These are phyloP conservation scores for Sisymbrium irio DNA, from an alignment of 345 rosid species.

Conservation along the genomic window DNA sequence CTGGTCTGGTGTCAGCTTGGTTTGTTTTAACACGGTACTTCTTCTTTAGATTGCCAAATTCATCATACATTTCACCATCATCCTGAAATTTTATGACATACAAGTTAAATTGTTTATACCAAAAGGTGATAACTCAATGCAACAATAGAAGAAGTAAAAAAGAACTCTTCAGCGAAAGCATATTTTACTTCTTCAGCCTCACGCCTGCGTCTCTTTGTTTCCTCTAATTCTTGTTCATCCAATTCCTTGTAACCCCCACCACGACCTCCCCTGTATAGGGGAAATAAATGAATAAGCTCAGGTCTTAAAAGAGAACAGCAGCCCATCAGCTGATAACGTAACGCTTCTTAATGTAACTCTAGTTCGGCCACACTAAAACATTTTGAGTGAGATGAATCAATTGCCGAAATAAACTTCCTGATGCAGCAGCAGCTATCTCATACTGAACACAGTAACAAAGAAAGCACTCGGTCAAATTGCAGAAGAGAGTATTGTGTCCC, in stretches of 20 bases:
- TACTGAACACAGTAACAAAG: background rate
- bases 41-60: constrained; percentile 97
- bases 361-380: background rate
- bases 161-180: constrained; percentile 13
- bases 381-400: background rate
- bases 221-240: constrained; percentile 98
- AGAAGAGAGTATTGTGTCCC: no score
- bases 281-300: background rate
- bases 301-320: background rate
- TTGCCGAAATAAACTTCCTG: background rate
- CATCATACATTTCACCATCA: constrained; percentile 98
- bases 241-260: constrained; percentile 99
- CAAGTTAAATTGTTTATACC: constrained; percentile 15
- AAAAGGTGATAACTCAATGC: background rate
- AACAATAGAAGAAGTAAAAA: background rate
- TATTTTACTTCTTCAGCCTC: constrained; percentile 86
- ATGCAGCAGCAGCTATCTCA: background rate
- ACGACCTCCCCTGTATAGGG: constrained; percentile 81
- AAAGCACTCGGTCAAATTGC: background rate
- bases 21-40: constrained; percentile 87
- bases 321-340: background rate
- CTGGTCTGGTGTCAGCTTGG: constrained; percentile 63
- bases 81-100: constrained; percentile 47
- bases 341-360: background rate
- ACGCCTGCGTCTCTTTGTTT: constrained; percentile 83